Conservation (phyloP, 352 stramenopile genomes). For the Pythium graminicola region DNA sequence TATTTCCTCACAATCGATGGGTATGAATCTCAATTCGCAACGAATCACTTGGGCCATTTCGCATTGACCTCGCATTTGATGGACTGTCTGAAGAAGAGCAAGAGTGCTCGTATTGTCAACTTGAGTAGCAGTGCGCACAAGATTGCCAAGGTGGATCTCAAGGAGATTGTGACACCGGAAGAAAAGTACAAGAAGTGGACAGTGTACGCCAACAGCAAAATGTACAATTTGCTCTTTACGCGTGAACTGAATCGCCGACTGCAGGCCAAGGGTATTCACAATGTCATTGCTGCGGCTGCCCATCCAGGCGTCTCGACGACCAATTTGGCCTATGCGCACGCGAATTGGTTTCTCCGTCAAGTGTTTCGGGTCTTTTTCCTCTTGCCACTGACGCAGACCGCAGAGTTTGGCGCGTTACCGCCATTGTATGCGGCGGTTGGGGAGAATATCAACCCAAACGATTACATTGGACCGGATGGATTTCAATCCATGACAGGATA, state of each 20-base stretch:
- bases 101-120: slow-evolving; percentile 24
- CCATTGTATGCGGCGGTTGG: slow-evolving; percentile 39
- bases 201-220: slow-evolving; percentile 41
- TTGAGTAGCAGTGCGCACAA: slow-evolving; percentile 46
- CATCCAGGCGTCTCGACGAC: slow-evolving; percentile 37
- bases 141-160: slow-evolving; percentile 20
- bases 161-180: slow-evolving; percentile 29
- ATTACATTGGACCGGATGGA: slow-evolving; percentile 30
- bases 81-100: slow-evolving; percentile 20
- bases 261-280: slow-evolving; percentile 19
- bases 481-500: slow-evolving; percentile 27
- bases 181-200: slow-evolving; percentile 27
- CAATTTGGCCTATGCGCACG: slow-evolving; percentile 17
- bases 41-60: slow-evolving; percentile 28
- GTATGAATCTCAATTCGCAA: slow-evolving; percentile 16
- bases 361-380: slow-evolving; percentile 18
- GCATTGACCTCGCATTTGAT: slow-evolving; percentile 25
- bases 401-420: slow-evolving; percentile 37
- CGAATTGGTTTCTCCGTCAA: slow-evolving; percentile 23
- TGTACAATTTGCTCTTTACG: slow-evolving; percentile 48
- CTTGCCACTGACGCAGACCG: slow-evolving; percentile 33
- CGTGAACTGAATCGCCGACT: slow-evolving; percentile 35
- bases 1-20: slow-evolving; percentile 3
- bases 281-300: slow-evolving; percentile 22
- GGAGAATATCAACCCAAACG: slow-evolving; percentile 22